Evolutionary conservation across 2,329 filamentous ascomycete species (phyloP).

Genomic region (Colletotrichum lupini): DNA sequence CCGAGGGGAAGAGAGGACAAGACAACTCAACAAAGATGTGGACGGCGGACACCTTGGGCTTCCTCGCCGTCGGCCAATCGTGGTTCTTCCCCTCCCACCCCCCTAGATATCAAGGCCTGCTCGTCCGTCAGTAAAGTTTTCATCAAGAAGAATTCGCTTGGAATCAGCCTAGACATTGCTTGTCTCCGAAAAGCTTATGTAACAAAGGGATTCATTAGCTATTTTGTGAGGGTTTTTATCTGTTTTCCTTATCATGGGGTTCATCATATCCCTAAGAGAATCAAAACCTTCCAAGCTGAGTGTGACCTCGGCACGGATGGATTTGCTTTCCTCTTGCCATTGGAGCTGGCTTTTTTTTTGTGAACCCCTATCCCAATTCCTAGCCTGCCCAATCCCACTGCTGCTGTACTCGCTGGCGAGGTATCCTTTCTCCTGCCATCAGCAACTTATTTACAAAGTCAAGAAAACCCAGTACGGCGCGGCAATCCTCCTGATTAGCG

Average conservation of each 20-base stretch:
- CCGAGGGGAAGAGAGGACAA: background rate
- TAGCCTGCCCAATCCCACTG: background rate
- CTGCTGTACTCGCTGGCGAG: background rate
- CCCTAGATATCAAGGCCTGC: background rate
- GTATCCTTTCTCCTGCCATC: background rate
- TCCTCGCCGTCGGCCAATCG: background rate
- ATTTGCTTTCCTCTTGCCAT: background rate
- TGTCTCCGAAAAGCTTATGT: background rate
- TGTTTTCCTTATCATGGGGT: conserved; percentile 7
- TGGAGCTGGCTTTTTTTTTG: conserved; percentile 12
- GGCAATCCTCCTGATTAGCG: background rate
- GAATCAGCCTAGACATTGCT: background rate
- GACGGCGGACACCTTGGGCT: background rate
- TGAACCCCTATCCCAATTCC: background rate
- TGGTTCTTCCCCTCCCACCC: background rate
- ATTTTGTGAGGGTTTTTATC: conserved; percentile 13
- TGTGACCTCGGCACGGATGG: background rate
- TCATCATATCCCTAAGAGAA: background rate
- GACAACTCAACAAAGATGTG: background rate
- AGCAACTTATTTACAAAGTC: conserved; percentile 23
- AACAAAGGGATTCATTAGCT: conserved; percentile 31
- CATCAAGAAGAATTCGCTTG: background rate
- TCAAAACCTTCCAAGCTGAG: background rate
- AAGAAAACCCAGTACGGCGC: background rate
- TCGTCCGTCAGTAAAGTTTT: background rate